Evolutionary conservation across 108 stramenopile species (phyloP), one percentile per base, ranked within the genome.

Genomic region (Cyclotella sp.): DNA sequence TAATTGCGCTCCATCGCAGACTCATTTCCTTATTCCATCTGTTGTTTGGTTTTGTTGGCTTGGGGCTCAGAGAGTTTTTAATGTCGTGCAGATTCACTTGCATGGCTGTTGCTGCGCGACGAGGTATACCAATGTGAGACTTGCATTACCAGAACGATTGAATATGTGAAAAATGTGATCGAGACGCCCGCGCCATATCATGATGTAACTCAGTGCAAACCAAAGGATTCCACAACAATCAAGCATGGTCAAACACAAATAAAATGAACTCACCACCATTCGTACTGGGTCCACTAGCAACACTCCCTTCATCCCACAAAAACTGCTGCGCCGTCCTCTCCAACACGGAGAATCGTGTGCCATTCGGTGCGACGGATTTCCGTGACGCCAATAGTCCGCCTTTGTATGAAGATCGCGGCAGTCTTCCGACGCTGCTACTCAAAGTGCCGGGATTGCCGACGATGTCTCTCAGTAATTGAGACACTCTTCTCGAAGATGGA

Each of bases 61-160:
- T 16, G 41, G 42, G 34, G 22, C 34, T 34, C 6, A 75, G 47
- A 16, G 73, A 75, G 18, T 54, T 49, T 49, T 65, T 75, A 27
- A 75, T 64, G 57, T 75, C 73, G 52, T 65, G 54, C 15, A 68
- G 53, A 60, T 70, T 69, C 6, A 64, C 73, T 1, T 45, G 15
- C 15, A 46, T 40, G 43, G 8, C 59, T 55, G 34, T 21, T 19
- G 11, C 29, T 46, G 40, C 34, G 26, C 14, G 18, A 19, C 12
- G 0, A 41, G 9, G 16, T 60, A 27, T 42, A n/a, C 10, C 19
- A 29, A 54, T 34, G n/a, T 55, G 30, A 22, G 28, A 21, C 44
- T 27, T 21, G 29, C 29, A 59, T 59, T 26, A 14, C 9, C 9
- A 6, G 34, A 34, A 34, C 34, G 6, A 34, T 34, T n/a, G 6